Evolutionary conservation across 2,329 filamentous ascomycete species (phyloP), one percentile per base, ranked within the genome.

Genomic region (Exophiala phaeomuriformis): DNA sequence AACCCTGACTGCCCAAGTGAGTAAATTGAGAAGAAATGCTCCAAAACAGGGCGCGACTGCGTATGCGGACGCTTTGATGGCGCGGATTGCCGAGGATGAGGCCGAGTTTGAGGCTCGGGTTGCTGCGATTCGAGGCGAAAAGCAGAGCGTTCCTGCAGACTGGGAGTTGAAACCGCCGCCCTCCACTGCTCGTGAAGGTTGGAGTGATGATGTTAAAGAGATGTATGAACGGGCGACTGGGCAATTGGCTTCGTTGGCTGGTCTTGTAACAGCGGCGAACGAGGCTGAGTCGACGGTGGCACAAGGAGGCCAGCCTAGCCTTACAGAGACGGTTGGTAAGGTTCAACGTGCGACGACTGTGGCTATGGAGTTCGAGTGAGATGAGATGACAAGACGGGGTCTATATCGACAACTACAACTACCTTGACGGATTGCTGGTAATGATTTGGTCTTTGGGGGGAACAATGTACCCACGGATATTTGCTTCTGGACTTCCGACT

Each of bases 251-350:
- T 32, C 65, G 65, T 51, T 66, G 69, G 47, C 71, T 71, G 63
- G 71, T 68, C 10, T 69, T n/a, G 62, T 19, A 19, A 19, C 19
- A 19, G 19, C 63, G 2, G 31, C 47, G 2, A 48, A 19, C 31
- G 49, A 50, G 29, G 54, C 49, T 19, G 57, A 61, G 43, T 57
- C 57, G 28, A 62, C 64, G 37, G 60, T 55, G 45, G 55, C 61
- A 29, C 55, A 53, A 3, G 65, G 68, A 49, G 64, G 65, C 37
- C 56, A 52, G 12, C 43, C 57, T 3, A 63, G 66, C 28, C 59
- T 76, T 50, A 72, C 74, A 9, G 71, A 70, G 50, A 73, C 74
- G 5, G 65, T 75, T 29, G 74, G 72, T 19, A 74, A 71, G 60
- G 69, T 71, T 12, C 73, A 76, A 59, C 66, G 74, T 51, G 74